Evolutionary conservation across 2,329 filamentous ascomycete genomes (phyloP), one percentile per base, ranked within the genome.

Genomic region (Exophiala dermatitidis): DNA sequence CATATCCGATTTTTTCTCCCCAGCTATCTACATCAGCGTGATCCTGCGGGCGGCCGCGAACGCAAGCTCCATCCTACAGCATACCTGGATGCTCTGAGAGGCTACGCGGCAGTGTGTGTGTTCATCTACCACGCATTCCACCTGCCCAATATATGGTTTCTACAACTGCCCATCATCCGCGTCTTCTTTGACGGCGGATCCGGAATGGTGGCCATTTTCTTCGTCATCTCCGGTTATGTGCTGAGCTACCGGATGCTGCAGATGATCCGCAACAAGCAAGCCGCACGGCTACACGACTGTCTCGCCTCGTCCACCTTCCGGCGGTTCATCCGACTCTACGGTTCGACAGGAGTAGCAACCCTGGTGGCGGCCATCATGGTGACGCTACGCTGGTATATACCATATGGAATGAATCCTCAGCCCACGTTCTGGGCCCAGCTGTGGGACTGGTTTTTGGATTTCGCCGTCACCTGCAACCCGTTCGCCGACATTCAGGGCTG

Each of bases 151-250:
- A 44, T 34, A 9, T 50, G 37, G 46, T 30, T 41, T 7, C 37
- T 50, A 12, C 41, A 43, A 36, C 46, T 72, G 3, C 70, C 71
- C 4, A 65, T 74, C 57, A 47, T 74, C 26, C 70, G 72, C 46
- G 62, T 73, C 58, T 38, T 60, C n/a, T 51, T 52, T 40, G 46
- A 53, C 38, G 53, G 55, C 31, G 61, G 58, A 1, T n/a, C 54
- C 38, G 38, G 38, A 2, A 58, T 59, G 51, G 73, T 75, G 19
- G 68, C 69, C 48, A 69, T 75, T 31, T 76, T 76, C 65, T 76
- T 76, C 60, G 68, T 76, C 43, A 69, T 76, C 31, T 75, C 72
- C 5, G 74, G 73, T 43, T 76, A 75, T 54, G 72, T 74, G 30
- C 66, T 76, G 36, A 74, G 72, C 26, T 69, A 70, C 51, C 69